Conservation (phyloP, 1,139 yeast species). For the Lodderomyces pseudojiufengensis region DNA sequence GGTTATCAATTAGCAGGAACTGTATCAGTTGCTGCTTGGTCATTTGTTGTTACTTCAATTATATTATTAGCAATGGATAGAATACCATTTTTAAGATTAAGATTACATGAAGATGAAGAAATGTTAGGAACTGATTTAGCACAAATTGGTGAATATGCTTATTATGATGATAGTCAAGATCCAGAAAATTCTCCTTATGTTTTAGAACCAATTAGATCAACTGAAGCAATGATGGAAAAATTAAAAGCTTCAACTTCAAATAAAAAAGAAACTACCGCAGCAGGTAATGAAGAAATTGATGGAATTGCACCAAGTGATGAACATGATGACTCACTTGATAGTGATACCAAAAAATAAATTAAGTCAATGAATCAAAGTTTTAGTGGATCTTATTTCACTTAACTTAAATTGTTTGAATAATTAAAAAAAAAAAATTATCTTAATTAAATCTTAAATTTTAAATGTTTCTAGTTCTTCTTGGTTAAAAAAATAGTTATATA, state of each 20-base stretch:
- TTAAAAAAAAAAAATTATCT: no score
- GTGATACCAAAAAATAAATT: conserved; percentile 15
- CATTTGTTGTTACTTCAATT: conserved; percentile 71
- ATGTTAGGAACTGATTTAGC: conserved; percentile 83
- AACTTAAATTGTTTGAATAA: no score
- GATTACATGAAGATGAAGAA: conserved; percentile 89
- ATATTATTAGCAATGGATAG: conserved; percentile 70
- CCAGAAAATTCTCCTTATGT: conserved; percentile 46
- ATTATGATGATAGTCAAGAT: conserved; percentile 50
- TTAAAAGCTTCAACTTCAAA: conserved; percentile 23
- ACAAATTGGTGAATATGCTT: conserved; percentile 83
- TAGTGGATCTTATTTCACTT: no score
- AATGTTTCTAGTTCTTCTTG: no score
- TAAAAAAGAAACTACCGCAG: conserved; percentile 7
- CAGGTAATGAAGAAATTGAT: conserved; percentile 17
- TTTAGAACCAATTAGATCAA: conserved; percentile 72
- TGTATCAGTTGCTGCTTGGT: conserved; percentile 72
- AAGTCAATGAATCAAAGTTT: no score
- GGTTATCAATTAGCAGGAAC: conserved; percentile 93
- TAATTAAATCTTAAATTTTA: no score
- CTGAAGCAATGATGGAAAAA: conserved; percentile 36
- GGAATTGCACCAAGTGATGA: conserved; percentile 21
- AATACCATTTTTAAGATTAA: conserved; percentile 77
- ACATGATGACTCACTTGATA: conserved; percentile 20
- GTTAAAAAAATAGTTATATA: no score